Evolutionary conservation across 352 stramenopile species (phyloP), one percentile per base, ranked within the genome.

Genomic region (Phytophthora uliginosa): DNA sequence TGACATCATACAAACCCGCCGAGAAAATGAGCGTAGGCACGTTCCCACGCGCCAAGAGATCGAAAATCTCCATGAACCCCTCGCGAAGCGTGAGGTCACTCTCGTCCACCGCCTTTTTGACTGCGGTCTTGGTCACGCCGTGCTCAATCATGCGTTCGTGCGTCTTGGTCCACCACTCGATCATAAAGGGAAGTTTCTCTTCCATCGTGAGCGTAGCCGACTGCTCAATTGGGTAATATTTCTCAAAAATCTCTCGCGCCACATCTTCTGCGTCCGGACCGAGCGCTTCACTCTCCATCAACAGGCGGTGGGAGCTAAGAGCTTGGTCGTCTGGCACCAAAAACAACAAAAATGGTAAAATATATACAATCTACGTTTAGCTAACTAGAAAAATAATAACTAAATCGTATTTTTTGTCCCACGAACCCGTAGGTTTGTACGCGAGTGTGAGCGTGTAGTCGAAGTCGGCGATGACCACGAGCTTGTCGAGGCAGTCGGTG

Each of bases 401-500:
- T 13, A 7, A 74, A 59, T 31, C 28, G 4, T 31, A 7, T 31
- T 31, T 31, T 8, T 31, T 8, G 0, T 2, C 0, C 28, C 7
- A n/a, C 13, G 8, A 48, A 85, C 80, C 75, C n/a, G 72, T 78
- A 24, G 77, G 71, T 36, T 86, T 91, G 73, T 82, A 91, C 24
- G 85, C 85, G 9, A 86, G 83, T 38, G 88, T 94, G 57, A 95
- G 76, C 42, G 89, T 95, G 24, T 93, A 89, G 71, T 95, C 89
- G 71, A 95, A 95, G 65, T 95, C 89, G 2, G 89, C 77, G 61
- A 95, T 95, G 59, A 95, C 84, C 38, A 95, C 70, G 28, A 95
- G 82, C 62, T 90, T 84, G 61, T 89, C 77, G 10, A 91, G 63
- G 38, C 86, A 82, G 45, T 93, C 86, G 31, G 74, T 84, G 18